Conservation (phyloP, 805 yeast genomes). For the Teunomyces pallodes region DNA sequence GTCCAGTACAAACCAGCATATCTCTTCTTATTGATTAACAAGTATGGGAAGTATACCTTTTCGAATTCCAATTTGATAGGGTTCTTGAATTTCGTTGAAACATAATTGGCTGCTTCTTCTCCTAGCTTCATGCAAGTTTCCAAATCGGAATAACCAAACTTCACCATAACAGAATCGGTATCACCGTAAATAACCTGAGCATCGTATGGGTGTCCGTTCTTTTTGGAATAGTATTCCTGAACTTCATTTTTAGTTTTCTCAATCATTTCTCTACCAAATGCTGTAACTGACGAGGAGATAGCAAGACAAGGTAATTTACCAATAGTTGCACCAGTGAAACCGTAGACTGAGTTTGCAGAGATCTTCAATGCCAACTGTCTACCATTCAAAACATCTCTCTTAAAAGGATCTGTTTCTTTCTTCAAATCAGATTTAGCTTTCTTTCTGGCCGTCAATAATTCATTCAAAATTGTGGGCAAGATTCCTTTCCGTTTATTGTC, state of each 20-base stretch:
- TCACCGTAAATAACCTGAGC: conserved; percentile 96
- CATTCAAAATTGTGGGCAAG: conserved; percentile 87
- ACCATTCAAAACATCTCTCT: conserved; percentile 90
- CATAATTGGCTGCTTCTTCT: conserved; percentile 88
- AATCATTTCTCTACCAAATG: conserved; percentile 97
- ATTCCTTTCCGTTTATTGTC: conserved; percentile 71
- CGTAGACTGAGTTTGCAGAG: conserved; percentile 97
- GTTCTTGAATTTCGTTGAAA: conserved; percentile 70
- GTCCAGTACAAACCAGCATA: conserved; percentile 99
- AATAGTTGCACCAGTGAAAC: conserved; percentile 98
- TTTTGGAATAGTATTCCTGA: conserved; percentile 71
- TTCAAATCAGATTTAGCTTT: conserved; percentile 87
- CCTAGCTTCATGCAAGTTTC: conserved; percentile 88
- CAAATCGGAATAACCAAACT: conserved; percentile 81
- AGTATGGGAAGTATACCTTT: conserved; percentile 92
- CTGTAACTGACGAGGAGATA: conserved; percentile 91
- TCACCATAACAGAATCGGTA: conserved; percentile 99
- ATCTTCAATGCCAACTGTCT: conserved; percentile 94
- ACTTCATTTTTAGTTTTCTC: conserved; percentile 86
- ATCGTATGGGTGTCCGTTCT: conserved; percentile 81
- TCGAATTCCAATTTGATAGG: conserved; percentile 97
- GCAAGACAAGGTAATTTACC: conserved; percentile 97
- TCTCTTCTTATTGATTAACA: conserved; percentile 91
- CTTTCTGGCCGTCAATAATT: conserved; percentile 87
- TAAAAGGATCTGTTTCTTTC: conserved; percentile 92